These are phyloP conservation scores for Aspergillus novofumigatus DNA, from an alignment of 2,329 filamentous ascomycete species.

Conservation along the genomic window DNA sequence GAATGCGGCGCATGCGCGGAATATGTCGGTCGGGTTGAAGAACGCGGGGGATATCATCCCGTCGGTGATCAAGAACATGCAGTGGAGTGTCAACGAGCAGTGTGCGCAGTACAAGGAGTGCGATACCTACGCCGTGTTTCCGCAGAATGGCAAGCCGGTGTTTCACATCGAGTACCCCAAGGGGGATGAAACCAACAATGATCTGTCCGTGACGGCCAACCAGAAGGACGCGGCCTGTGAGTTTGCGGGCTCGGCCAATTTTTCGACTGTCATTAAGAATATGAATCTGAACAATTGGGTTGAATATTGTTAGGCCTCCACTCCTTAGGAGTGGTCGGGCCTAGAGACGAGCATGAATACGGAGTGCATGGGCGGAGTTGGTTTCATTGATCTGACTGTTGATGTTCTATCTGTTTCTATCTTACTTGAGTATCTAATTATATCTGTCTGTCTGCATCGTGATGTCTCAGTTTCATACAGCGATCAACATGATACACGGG, in stretches of 20 bases:
- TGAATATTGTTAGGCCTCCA: slow-evolving; percentile 45
- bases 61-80: slow-evolving; percentile 48
- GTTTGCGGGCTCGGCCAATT: slow-evolving; percentile 45
- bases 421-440: too few relatives aligned
- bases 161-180: slow-evolving; percentile 70
- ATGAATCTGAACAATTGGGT: slow-evolving; percentile 62
- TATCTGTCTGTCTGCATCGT: too few relatives aligned
- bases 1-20: slow-evolving; percentile 48
- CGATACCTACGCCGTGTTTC: slow-evolving; percentile 54
- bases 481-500: too few relatives aligned
- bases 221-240: slow-evolving; percentile 45
- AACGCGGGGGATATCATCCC: slow-evolving; percentile 61
- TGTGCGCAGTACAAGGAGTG: slow-evolving; percentile 61
- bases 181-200: slow-evolving; percentile 39
- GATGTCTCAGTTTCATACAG: too few relatives aligned
- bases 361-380: not conserved
- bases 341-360: slow-evolving; percentile 8
- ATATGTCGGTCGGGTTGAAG: slow-evolving; percentile 64
- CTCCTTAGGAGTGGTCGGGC: not conserved
- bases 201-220: slow-evolving; percentile 27
- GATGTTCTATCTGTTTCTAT: too few relatives aligned
- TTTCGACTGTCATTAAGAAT: slow-evolving; percentile 64
- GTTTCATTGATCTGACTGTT: not conserved
- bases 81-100: slow-evolving; percentile 69
- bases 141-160: slow-evolving; percentile 60